phyloP scores from a whole-genome alignment of 1,139 yeast species.

The Pichia sp. region DNA sequence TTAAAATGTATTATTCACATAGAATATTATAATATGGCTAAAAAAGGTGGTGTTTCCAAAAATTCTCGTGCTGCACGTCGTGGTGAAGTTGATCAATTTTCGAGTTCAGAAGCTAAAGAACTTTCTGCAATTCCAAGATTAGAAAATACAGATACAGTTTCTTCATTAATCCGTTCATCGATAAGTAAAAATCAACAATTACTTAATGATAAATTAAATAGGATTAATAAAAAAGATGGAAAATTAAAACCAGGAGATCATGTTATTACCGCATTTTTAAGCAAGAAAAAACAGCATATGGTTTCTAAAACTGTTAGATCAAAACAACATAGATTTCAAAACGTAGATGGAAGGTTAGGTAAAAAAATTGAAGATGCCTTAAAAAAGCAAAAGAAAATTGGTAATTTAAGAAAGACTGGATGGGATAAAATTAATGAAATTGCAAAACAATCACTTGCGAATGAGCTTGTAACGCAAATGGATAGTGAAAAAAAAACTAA shows the following conservation, averaged over 20 bases:
- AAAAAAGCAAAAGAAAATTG: conserved; percentile 56
- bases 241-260: conserved; percentile 29
- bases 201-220: conserved; percentile 45
- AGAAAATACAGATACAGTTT: conserved; percentile 51
- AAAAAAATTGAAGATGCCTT: conserved; percentile 63
- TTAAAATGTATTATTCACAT: background rate
- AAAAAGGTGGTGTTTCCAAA: conserved; percentile 41
- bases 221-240: conserved; percentile 31
- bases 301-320: conserved; percentile 36
- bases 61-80: conserved; percentile 76
- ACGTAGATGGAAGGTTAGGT: conserved; percentile 47
- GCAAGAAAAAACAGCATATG: conserved; percentile 27
- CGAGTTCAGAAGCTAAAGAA: conserved; percentile 38
- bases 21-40: conserved; percentile 21
- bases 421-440: conserved; percentile 63
- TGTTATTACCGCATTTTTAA: conserved; percentile 22
- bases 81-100: conserved; percentile 36
- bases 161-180: conserved; percentile 62
- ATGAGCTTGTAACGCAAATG: conserved; percentile 11
- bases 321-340: conserved; percentile 43
- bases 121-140: conserved; percentile 49
- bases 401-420: conserved; percentile 56
- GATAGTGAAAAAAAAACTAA: conserved; percentile 31
- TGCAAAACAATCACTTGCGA: conserved; percentile 14
- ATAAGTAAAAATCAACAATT: conserved; percentile 58